Evolutionary conservation across 352 stramenopile species (phyloP).

Genomic region (Pythium dissotocum): DNA sequence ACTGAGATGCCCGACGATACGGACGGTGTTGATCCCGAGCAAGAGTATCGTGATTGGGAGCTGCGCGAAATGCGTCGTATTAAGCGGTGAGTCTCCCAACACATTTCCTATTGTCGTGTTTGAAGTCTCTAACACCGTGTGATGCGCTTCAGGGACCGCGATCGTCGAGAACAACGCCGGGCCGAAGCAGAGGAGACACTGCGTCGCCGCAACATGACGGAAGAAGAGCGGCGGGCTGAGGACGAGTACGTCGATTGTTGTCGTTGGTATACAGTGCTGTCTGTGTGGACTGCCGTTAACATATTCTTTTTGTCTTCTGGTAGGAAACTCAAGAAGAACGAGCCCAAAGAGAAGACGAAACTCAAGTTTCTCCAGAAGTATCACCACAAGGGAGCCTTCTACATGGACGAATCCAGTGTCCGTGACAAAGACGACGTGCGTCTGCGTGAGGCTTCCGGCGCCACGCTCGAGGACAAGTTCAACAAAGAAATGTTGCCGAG

Average conservation of each 20-base stretch:
- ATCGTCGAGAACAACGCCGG: conserved; percentile 72
- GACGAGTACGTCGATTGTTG: conserved; percentile 62
- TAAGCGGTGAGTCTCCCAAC: conserved; percentile 56
- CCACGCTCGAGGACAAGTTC: conserved; percentile 93
- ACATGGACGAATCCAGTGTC: conserved; percentile 95
- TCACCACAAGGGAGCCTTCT: conserved; percentile 98
- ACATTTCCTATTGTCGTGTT: neutral
- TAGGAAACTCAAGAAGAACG: conserved; percentile 83
- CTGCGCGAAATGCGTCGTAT: conserved; percentile 93
- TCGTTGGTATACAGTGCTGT: neutral
- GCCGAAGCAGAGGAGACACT: conserved; percentile 89
- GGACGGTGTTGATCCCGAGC: conserved; percentile 85
- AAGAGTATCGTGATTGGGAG: conserved; percentile 93
- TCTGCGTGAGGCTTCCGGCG: conserved; percentile 85
- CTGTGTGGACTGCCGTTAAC: neutral
- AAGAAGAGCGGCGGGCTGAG: conserved; percentile 93
- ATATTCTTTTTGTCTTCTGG: neutral
- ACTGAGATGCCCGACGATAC: conserved; percentile 90
- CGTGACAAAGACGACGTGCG: conserved; percentile 90
- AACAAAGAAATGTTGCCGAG: conserved; percentile 93
- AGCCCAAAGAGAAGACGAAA: conserved; percentile 83
- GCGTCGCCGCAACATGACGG: conserved; percentile 92
- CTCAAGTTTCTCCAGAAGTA: conserved; percentile 98
- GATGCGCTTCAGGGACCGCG: conserved; percentile 59
- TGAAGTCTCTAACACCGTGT: neutral